A percentile compares a stretch with the other conserved stretches of the same genome.
phyloP scores from a whole-genome alignment of 352 stramenopile genomes.

The Aphanomyces invadans region DNA sequence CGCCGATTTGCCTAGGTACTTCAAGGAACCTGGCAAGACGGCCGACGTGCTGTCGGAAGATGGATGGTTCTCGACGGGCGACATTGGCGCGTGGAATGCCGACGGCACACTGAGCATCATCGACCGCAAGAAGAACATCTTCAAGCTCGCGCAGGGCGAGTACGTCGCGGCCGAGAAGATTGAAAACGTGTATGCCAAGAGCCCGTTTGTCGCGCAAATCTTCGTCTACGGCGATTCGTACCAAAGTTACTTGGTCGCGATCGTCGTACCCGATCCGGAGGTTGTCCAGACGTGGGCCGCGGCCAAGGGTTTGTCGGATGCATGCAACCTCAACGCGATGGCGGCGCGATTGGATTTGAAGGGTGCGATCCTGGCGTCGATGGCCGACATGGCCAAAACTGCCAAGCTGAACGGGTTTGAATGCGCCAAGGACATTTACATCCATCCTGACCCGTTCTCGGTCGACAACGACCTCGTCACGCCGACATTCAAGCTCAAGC shows the following conservation, averaged over 20 bases:
- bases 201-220: constrained; percentile 87
- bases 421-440: constrained; percentile 83
- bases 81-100: constrained; percentile 94
- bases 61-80: constrained; percentile 96
- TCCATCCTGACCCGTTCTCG: constrained; percentile 87
- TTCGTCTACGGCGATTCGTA: constrained; percentile 97
- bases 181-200: constrained; percentile 92
- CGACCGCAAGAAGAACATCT: constrained; percentile 91
- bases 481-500: constrained; percentile 96
- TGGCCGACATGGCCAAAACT: constrained; percentile 44
- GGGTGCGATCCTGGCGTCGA: constrained; percentile 64
- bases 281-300: constrained; percentile 46
- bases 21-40: constrained; percentile 92
- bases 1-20: constrained; percentile 73
- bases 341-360: constrained; percentile 40
- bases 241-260: constrained; percentile 88
- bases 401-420: constrained; percentile 89
- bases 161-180: constrained; percentile 97
- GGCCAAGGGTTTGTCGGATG: constrained; percentile 28
- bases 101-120: constrained; percentile 89
- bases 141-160: constrained; percentile 92
- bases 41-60: constrained; percentile 85
- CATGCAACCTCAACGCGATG: constrained; percentile 34
- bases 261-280: constrained; percentile 85
- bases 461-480: constrained; percentile 93